Conservation (phyloP, 768 basidiomycete species). For the Daedaleopsis sinensis region DNA sequence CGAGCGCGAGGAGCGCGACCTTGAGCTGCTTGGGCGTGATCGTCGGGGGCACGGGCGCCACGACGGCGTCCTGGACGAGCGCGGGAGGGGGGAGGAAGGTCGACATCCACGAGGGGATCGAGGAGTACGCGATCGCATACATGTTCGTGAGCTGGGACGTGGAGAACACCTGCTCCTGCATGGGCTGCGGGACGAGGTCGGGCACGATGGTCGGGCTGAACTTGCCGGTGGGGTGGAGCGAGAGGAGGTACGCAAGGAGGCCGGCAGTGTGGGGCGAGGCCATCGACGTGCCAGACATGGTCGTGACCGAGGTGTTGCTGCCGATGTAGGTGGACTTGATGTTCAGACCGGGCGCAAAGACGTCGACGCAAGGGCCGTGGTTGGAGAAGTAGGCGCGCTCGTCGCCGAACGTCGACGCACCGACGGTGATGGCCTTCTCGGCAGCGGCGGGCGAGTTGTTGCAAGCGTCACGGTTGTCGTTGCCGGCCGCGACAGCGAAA, state of each 20-base stretch:
- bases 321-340: slow-evolving; percentile 89
- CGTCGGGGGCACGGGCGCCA: slow-evolving; percentile 47
- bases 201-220: slow-evolving; percentile 57
- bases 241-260: slow-evolving; percentile 88
- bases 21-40: slow-evolving; percentile 78
- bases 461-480: slow-evolving; percentile 90
- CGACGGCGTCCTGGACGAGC: slow-evolving; percentile 42
- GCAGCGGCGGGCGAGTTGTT: slow-evolving; percentile 90
- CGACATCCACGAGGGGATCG: slow-evolving; percentile 61
- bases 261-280: slow-evolving; percentile 93
- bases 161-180: slow-evolving; percentile 36
- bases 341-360: slow-evolving; percentile 91
- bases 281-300: slow-evolving; percentile 92
- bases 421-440: slow-evolving; percentile 91
- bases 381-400: slow-evolving; percentile 94
- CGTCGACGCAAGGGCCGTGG: slow-evolving; percentile 85
- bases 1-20: slow-evolving; percentile 65
- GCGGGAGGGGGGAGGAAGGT: slow-evolving; percentile 57
- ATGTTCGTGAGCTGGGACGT: slow-evolving; percentile 45
- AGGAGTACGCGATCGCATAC: slow-evolving; percentile 56
- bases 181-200: slow-evolving; percentile 40
- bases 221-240: slow-evolving; percentile 71
- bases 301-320: slow-evolving; percentile 59
- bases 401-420: slow-evolving; percentile 82
- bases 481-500: slow-evolving; percentile 94